Percentiles rank a stretch among this genome's conserved stretches.
Evolutionary conservation across 306 rosid genomes (phyloP).

Genomic region (Vicia faba): DNA sequence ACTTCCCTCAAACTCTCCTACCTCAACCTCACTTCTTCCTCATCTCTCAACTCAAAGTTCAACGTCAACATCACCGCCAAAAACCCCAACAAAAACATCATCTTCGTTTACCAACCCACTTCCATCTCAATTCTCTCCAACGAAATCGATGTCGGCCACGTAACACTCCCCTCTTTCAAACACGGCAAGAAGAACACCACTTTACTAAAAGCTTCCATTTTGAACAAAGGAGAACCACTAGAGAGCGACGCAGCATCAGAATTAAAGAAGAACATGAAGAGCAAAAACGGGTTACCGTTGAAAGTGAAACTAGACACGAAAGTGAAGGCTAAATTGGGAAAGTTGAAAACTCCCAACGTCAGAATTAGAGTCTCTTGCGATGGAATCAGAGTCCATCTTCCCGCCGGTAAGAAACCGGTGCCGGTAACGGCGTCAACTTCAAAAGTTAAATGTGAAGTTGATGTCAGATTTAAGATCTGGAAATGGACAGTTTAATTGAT

Average conservation of each 20-base stretch:
- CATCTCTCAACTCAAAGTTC: conserved; percentile 44
- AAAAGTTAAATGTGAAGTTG: conserved; percentile 64
- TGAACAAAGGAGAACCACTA: conserved; percentile 38
- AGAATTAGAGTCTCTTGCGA: conserved; percentile 75
- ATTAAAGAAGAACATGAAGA: conserved; percentile 59
- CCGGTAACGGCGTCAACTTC: conserved; percentile 71
- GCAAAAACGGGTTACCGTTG: conserved; percentile 66
- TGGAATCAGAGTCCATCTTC: conserved; percentile 59
- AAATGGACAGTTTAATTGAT: conserved; percentile 70
- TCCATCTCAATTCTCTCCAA: conserved; percentile 32
- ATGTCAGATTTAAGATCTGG: conserved; percentile 89
- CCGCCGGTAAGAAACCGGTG: conserved; percentile 68
- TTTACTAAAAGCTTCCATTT: conserved; percentile 49
- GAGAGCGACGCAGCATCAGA: conserved; percentile 35
- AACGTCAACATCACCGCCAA: conserved; percentile 39
- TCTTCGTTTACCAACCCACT: conserved; percentile 39
- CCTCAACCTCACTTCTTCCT: conserved; percentile 42
- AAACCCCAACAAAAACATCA: conserved; percentile 45
- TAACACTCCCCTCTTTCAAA: conserved; percentile 46
- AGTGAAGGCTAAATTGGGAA: conserved; percentile 68
- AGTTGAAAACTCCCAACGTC: conserved; percentile 59
- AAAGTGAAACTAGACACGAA: conserved; percentile 63
- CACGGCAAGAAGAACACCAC: conserved; percentile 77
- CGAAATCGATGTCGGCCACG: conserved; percentile 38
- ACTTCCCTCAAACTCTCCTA: conserved; percentile 45